A percentile compares a stretch with the other conserved stretches of the same genome.
phyloP scores from a whole-genome alignment of 139 green algal species.

The Micractinium sp. region DNA sequence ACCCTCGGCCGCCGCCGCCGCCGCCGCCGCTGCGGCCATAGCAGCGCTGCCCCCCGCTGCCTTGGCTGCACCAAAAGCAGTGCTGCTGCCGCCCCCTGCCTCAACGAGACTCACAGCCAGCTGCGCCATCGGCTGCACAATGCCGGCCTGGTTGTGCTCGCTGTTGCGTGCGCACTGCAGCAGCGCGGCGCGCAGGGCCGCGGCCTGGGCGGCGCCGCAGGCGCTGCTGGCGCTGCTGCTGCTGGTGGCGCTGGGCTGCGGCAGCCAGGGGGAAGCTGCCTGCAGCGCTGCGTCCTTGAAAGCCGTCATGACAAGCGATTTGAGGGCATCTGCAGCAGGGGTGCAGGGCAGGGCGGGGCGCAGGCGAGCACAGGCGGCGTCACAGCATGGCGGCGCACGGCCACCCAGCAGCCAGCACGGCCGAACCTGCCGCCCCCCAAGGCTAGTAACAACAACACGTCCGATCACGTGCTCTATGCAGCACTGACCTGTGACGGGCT shows the following conservation, averaged over 20 bases:
- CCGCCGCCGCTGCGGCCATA: background rate
- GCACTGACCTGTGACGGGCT: constrained; percentile 14
- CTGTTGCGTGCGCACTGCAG: constrained; percentile 19
- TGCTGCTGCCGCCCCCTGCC: background rate
- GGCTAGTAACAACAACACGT: too few species aligned
- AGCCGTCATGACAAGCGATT: background rate
- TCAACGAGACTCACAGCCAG: constrained; percentile 27
- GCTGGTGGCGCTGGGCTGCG: background rate
- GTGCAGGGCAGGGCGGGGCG: background rate
- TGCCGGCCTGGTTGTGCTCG: background rate
- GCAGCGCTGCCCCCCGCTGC: background rate
- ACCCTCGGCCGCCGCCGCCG: background rate
- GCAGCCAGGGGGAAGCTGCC: constrained; percentile 24
- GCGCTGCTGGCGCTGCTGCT: background rate
- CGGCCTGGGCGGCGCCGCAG: background rate
- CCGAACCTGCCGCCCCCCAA: too few species aligned
- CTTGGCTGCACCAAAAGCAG: background rate
- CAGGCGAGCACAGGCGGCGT: background rate
- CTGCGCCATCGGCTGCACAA: constrained; percentile 24
- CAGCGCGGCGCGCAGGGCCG: constrained; percentile 21
- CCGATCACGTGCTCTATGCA: too few species aligned
- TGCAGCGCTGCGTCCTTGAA: constrained; percentile 3
- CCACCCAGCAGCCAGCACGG: too few species aligned
- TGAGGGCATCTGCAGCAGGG: constrained; percentile 16
- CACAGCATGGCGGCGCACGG: too few species aligned